Conservation (phyloP, 768 basidiomycete species). For the Xerocomus brunneocitrinus region DNA sequence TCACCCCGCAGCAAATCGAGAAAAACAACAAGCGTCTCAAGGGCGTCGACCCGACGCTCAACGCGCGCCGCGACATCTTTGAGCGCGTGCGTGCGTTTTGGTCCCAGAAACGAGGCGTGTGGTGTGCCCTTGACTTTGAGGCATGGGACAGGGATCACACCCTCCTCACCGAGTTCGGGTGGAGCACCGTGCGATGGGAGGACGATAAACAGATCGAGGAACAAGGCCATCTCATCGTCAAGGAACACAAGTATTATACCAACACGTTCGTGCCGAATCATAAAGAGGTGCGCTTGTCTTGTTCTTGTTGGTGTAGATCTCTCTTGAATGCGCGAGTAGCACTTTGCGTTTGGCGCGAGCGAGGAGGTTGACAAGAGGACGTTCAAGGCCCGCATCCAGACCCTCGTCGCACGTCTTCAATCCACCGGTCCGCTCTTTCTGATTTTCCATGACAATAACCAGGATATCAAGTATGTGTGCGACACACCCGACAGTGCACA, state of each 20-base stretch:
- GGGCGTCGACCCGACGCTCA: slow-evolving; percentile 52
- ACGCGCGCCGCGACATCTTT: slow-evolving; percentile 56
- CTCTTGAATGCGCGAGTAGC: slow-evolving; percentile 33
- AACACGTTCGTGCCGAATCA: slow-evolving; percentile 67
- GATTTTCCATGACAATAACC: slow-evolving; percentile 73
- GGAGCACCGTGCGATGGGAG: slow-evolving; percentile 56
- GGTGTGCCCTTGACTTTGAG: slow-evolving; percentile 81
- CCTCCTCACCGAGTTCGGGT: slow-evolving; percentile 81
- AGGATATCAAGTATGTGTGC: slow-evolving; percentile 65
- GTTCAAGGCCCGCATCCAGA: slow-evolving; percentile 50
- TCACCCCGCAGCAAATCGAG: slow-evolving; percentile 53
- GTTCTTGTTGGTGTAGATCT: not conserved
- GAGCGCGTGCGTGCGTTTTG: slow-evolving; percentile 65
- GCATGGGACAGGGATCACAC: slow-evolving; percentile 76
- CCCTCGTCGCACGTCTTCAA: slow-evolving; percentile 39
- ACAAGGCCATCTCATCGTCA: slow-evolving; percentile 58
- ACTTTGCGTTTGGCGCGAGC: slow-evolving; percentile 64
- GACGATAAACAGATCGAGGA: slow-evolving; percentile 45
- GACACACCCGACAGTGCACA: not conserved
- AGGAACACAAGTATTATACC: slow-evolving; percentile 51
- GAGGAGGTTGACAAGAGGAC: slow-evolving; percentile 45
- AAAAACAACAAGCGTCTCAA: slow-evolving; percentile 79
- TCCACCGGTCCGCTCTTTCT: slow-evolving; percentile 62
- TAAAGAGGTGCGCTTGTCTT: slow-evolving; percentile 41
- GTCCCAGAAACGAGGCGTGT: slow-evolving; percentile 59